Evolutionary conservation across 129 eudicot species (phyloP).

Genomic region (Chrysanthemum lavandulifolium): DNA sequence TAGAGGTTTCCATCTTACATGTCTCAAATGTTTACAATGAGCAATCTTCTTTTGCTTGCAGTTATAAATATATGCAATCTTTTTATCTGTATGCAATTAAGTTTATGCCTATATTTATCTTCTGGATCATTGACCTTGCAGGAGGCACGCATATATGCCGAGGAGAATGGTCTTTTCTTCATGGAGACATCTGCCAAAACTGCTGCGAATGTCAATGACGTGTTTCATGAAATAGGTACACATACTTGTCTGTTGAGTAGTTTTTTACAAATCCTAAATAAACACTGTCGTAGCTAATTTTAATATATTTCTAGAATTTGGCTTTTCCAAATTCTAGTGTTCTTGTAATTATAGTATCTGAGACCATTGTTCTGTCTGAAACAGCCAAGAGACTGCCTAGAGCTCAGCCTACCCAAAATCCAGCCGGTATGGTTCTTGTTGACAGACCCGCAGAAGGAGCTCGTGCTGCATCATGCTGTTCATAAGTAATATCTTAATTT

Average conservation of each 20-base stretch:
- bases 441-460: too few relatives aligned
- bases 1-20: neutral
- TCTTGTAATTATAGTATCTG: too few relatives aligned
- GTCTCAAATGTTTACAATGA: neutral
- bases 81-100: neutral
- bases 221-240: constrained; percentile 87
- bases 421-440: too few relatives aligned
- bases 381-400: too few relatives aligned
- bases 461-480: constrained; percentile 68
- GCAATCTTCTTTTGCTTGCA: neutral
- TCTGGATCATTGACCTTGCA: constrained; percentile 29
- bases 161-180: constrained; percentile 88
- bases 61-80: neutral
- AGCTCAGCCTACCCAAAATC: too few relatives aligned
- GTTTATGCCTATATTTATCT: neutral
- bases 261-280: too few relatives aligned
- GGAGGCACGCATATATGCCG: constrained; percentile 94
- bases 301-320: too few relatives aligned
- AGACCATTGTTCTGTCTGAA: too few relatives aligned
- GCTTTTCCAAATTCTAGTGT: too few relatives aligned
- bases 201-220: constrained; percentile 83
- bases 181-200: constrained; percentile 98
- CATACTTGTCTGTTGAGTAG: neutral
- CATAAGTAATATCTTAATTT: constrained; percentile 43
- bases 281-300: too few relatives aligned